Conservation (phyloP, 805 yeast species). For the Vanderwaltozyma tropicalis region DNA sequence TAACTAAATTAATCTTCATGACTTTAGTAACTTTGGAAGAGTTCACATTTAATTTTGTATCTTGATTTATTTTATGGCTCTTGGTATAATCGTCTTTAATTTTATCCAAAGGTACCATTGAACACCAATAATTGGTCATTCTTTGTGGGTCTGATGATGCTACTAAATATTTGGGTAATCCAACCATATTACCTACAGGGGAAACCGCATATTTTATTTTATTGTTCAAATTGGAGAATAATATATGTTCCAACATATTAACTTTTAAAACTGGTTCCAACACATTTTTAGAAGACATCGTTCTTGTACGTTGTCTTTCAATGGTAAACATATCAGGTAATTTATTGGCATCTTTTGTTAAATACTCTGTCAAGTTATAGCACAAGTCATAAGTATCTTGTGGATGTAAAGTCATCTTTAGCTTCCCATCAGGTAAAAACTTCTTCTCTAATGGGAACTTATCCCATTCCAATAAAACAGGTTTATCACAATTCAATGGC, state of each 20-base stretch:
- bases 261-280: slow-evolving; percentile 43
- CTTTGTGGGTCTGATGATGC: slow-evolving; percentile 23
- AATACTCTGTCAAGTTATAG: slow-evolving; percentile 17
- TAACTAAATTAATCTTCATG: slow-evolving; percentile 2
- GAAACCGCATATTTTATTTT: not conserved
- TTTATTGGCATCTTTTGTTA: slow-evolving; percentile 8
- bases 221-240: slow-evolving; percentile 12
- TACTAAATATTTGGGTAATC: slow-evolving; percentile 3
- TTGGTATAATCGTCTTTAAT: not conserved
- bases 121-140: slow-evolving; percentile 23
- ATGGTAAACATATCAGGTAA: slow-evolving; percentile 36
- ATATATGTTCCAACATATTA: slow-evolving; percentile 39
- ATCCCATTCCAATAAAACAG: slow-evolving; percentile 27
- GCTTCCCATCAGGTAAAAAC: slow-evolving; percentile 6
- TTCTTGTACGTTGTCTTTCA: slow-evolving; percentile 48
- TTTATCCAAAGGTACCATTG: not conserved
- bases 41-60: not conserved
- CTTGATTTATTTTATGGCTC: not conserved
- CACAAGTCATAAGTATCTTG: slow-evolving; percentile 15
- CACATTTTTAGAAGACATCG: slow-evolving; percentile 36
- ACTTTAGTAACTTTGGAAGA: slow-evolving; percentile 2
- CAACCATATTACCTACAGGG: too few relatives aligned
- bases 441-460: slow-evolving; percentile 24
- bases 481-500: slow-evolving; percentile 14
- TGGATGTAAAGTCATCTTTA: slow-evolving; percentile 17